These are phyloP conservation scores for Cyberlindnera nakhonratchasimensis DNA, from an alignment of 805 yeast genomes.

Conservation along the genomic window DNA sequence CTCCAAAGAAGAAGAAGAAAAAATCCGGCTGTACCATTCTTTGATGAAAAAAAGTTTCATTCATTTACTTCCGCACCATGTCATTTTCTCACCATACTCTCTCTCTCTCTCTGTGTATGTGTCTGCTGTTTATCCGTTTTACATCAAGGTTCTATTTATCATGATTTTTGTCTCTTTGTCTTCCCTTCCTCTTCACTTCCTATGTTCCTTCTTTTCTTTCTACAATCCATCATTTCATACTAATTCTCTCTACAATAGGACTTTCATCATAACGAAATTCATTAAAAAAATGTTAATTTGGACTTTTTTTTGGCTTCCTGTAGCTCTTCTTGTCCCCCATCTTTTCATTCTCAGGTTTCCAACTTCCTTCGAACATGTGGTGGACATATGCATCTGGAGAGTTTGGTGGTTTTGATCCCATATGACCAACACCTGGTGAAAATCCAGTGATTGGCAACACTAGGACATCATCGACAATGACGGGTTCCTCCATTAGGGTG, in stretches of 20 bases:
- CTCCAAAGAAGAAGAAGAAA: conserved; percentile 27
- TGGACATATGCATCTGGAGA: conserved; percentile 55
- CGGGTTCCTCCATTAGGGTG: conserved; percentile 54
- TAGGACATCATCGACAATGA: conserved; percentile 61
- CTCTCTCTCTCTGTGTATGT: background rate
- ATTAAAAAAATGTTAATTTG: background rate
- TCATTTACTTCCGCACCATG: too few species aligned
- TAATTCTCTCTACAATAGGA: too few species aligned
- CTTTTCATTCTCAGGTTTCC: conserved; percentile 42
- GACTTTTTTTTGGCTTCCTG: conserved; percentile 7
- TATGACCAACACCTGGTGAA: conserved; percentile 66
- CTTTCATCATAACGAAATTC: background rate
- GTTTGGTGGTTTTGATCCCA: conserved; percentile 48
- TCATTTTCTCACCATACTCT: background rate
- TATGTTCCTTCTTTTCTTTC: background rate
- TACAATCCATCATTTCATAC: too few species aligned
- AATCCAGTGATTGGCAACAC: conserved; percentile 69
- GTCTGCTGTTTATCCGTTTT: background rate
- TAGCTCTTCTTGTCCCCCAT: conserved; percentile 6
- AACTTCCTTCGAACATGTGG: conserved; percentile 62
- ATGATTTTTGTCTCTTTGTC: background rate
- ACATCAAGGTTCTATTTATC: background rate
- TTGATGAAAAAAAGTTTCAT: too few species aligned
- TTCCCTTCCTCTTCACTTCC: background rate
- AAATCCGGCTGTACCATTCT: conserved; percentile 27